phyloP scores from a whole-genome alignment of 805 yeast genomes.

The Kodamaea hsintzibuensis region DNA sequence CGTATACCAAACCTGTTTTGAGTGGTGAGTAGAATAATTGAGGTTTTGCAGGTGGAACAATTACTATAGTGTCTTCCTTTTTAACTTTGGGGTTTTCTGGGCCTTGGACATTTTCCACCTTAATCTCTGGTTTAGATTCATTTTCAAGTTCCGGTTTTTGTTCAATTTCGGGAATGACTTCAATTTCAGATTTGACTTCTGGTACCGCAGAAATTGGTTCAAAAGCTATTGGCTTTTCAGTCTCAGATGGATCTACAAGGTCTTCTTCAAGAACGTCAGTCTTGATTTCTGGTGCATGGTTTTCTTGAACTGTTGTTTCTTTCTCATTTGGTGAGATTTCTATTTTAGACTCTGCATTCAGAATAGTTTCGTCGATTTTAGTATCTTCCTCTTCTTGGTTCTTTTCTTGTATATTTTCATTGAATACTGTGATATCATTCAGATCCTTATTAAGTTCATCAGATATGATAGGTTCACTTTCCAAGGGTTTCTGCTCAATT shows the following conservation, averaged over 20 bases:
- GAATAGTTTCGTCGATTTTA: neutral
- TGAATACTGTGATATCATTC: neutral
- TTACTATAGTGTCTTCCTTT: slow-evolving; percentile 20
- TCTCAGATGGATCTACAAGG: neutral
- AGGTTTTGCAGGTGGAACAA: slow-evolving; percentile 63
- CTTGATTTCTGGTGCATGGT: neutral
- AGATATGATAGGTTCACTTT: neutral
- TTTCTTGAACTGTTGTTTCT: neutral
- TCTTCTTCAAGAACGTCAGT: neutral
- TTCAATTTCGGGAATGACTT: neutral
- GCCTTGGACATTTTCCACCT: neutral
- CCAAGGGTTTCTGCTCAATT: neutral
- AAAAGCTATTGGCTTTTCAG: neutral
- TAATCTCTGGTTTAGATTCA: neutral
- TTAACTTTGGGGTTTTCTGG: neutral
- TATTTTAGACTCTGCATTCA: neutral
- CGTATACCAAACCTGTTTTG: slow-evolving; percentile 94
- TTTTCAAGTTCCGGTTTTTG: neutral
- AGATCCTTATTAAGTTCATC: neutral
- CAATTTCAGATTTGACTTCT: neutral
- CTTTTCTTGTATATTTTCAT: neutral
- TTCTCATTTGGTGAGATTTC: neutral
- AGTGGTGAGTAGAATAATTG: slow-evolving; percentile 69
- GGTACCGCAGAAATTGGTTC: neutral
- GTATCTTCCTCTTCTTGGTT: neutral